phyloP scores from a whole-genome alignment of 345 rosid species.

The Xanthoceras sorbifolium region DNA sequence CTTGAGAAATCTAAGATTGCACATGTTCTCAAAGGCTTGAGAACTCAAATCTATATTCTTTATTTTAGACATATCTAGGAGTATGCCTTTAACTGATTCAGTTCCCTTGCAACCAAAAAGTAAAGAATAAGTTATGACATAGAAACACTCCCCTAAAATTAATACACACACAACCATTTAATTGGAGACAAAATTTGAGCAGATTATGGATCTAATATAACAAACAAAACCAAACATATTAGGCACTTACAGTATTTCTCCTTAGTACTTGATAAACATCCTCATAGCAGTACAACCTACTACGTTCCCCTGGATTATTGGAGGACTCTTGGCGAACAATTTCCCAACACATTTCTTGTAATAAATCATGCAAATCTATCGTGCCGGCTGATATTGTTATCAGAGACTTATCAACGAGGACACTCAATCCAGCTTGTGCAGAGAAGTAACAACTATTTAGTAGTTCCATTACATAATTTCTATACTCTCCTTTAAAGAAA shows the following conservation, averaged over 20 bases:
- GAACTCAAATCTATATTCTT: not conserved
- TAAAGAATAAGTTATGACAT: not conserved
- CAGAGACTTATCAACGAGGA: slow-evolving; percentile 16
- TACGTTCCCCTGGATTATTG: slow-evolving; percentile 25
- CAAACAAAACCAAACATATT: not conserved
- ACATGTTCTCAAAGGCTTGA: slow-evolving; percentile 3
- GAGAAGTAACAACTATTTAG: slow-evolving; percentile 32
- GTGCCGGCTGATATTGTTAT: not conserved
- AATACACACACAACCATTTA: not conserved
- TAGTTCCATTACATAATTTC: slow-evolving; percentile 21
- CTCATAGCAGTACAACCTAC: slow-evolving; percentile 10
- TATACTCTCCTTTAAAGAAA: slow-evolving; percentile 28
- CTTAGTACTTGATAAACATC: slow-evolving; percentile 31
- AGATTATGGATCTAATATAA: not conserved
- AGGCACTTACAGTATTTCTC: slow-evolving; percentile 5
- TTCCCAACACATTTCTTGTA: slow-evolving; percentile 43
- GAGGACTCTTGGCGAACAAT: slow-evolving; percentile 27
- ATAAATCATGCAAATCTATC: slow-evolving; percentile 42
- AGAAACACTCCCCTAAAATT: not conserved
- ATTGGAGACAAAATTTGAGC: not conserved
- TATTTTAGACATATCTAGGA: not conserved
- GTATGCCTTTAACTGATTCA: not conserved
- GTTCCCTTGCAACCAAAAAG: not conserved
- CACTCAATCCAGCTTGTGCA: slow-evolving; percentile 1
- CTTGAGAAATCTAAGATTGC: slow-evolving; percentile 7